These are phyloP conservation scores for Aspergillus brunneoviolaceus DNA, from an alignment of 2,329 filamentous ascomycete species.

Conservation along the genomic window DNA sequence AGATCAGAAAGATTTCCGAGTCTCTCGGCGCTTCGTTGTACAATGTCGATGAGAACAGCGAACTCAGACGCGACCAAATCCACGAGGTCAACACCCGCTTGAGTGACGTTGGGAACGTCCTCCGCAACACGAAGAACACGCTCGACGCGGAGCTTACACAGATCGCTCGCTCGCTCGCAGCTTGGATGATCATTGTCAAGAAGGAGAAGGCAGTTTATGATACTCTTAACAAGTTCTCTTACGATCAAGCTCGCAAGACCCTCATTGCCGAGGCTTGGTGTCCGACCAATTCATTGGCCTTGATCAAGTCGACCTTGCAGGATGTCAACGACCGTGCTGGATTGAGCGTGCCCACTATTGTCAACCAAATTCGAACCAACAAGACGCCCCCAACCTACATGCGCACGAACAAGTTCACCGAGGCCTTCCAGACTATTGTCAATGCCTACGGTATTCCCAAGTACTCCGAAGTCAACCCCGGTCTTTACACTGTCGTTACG, in stretches of 20 bases:
- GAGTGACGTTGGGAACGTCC: constrained; percentile 84
- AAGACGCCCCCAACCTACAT: constrained; percentile 97
- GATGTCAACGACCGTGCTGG: constrained; percentile 96
- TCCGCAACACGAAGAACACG: constrained; percentile 92
- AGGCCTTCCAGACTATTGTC: constrained; percentile 98
- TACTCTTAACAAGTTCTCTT: constrained; percentile 93
- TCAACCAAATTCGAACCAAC: constrained; percentile 95
- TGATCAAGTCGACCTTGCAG: constrained; percentile 90
- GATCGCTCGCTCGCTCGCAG: constrained; percentile 86
- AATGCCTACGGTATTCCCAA: constrained; percentile 97
- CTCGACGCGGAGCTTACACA: constrained; percentile 89
- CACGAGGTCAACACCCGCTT: constrained; percentile 95
- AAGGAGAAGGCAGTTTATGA: constrained; percentile 99
- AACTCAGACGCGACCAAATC: constrained; percentile 90
- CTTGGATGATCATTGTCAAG: constrained; percentile 96
- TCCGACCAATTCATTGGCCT: constrained; percentile 81
- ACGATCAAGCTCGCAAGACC: constrained; percentile 91
- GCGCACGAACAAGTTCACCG: constrained; percentile 97
- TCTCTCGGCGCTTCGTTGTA: constrained; percentile 95
- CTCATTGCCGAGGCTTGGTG: constrained; percentile 98
- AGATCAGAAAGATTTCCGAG: constrained; percentile 98
- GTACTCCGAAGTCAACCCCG: constrained; percentile 95
- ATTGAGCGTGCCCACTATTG: constrained; percentile 94
- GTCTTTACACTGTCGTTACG: constrained; percentile 90
- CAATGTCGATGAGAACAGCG: constrained; percentile 95